These are phyloP conservation scores for Polymyxa betae DNA, from an alignment of 208 protist species.

Conservation along the genomic window DNA sequence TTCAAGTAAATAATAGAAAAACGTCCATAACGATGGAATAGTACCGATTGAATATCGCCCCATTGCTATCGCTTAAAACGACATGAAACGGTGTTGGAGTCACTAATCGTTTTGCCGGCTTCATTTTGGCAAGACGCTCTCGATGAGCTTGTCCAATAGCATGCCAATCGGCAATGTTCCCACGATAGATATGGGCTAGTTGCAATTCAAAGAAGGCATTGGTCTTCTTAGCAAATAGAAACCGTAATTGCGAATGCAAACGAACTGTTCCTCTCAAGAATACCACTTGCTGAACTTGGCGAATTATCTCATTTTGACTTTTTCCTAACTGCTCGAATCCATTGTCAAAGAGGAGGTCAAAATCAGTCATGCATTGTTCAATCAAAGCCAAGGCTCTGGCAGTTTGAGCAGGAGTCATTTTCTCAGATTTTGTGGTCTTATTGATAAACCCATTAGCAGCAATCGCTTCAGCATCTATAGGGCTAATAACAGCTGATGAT, in stretches of 20 bases:
- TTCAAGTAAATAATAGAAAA: no score
- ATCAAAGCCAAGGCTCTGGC: neutral
- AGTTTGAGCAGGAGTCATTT: neutral
- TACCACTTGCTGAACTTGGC: conserved; percentile 35
- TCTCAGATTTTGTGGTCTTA: neutral
- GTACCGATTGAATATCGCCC: conserved; percentile 3
- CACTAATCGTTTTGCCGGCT: neutral
- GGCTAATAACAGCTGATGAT: no score
- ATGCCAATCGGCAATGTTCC: neutral
- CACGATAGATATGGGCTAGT: neutral
- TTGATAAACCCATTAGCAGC: neutral
- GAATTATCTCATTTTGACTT: conserved; percentile 7
- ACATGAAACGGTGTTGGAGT: neutral
- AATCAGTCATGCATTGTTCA: neutral
- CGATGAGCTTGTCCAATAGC: neutral
- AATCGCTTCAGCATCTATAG: neutral
- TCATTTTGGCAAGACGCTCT: neutral
- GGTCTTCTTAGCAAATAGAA: neutral
- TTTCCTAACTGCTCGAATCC: conserved; percentile 21
- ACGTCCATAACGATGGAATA: neutral
- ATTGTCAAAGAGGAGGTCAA: conserved; percentile 15
- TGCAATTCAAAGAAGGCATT: neutral
- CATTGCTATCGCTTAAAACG: neutral
- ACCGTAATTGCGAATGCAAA: conserved; percentile 14
- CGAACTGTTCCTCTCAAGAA: conserved; percentile 8